A percentile compares a stretch with the other conserved stretches of the same genome.
Conservation (phyloP, 352 stramenopile genomes). For the Phytophthora melonis region DNA sequence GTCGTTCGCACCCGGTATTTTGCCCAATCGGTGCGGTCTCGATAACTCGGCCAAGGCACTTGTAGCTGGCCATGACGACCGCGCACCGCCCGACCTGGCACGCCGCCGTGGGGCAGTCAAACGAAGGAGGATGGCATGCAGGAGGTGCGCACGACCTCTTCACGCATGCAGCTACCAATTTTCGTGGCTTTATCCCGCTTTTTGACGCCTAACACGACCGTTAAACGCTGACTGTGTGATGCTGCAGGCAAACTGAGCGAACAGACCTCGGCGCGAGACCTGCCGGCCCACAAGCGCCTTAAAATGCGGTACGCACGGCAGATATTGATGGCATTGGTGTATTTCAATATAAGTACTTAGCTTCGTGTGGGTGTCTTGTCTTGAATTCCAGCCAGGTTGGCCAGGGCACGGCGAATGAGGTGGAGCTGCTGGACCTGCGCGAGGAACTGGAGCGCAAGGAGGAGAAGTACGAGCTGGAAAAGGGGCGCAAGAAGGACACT, state of each 20-base stretch:
- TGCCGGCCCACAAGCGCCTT: slow-evolving; percentile 83
- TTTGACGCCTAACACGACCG: slow-evolving; percentile 3
- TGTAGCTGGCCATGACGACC: slow-evolving; percentile 69
- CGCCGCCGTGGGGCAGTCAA: slow-evolving; percentile 86
- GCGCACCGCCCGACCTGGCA: slow-evolving; percentile 88
- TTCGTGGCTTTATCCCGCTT: neutral
- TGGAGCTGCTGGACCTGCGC: slow-evolving; percentile 77
- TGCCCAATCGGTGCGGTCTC: slow-evolving; percentile 12
- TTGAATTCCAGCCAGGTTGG: slow-evolving; percentile 68
- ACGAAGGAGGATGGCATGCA: slow-evolving; percentile 87
- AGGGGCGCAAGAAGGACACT: slow-evolving; percentile 77
- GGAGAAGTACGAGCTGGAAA: slow-evolving; percentile 77
- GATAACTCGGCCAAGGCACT: neutral
- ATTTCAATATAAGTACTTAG: too few relatives aligned
- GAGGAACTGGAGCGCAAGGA: slow-evolving; percentile 82
- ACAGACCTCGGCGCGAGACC: slow-evolving; percentile 84
- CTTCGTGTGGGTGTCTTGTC: neutral
- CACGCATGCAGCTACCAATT: neutral
- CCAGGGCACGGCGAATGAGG: slow-evolving; percentile 83
- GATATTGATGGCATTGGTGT: neutral
- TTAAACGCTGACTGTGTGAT: neutral
- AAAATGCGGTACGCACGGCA: slow-evolving; percentile 71
- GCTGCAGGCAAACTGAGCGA: slow-evolving; percentile 78
- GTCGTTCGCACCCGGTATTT: neutral
- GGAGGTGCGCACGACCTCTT: slow-evolving; percentile 49